A percentile compares a stretch with the other conserved stretches of the same genome.
phyloP scores from a whole-genome alignment of 108 stramenopile species.

The Skeletonema menzelii region DNA sequence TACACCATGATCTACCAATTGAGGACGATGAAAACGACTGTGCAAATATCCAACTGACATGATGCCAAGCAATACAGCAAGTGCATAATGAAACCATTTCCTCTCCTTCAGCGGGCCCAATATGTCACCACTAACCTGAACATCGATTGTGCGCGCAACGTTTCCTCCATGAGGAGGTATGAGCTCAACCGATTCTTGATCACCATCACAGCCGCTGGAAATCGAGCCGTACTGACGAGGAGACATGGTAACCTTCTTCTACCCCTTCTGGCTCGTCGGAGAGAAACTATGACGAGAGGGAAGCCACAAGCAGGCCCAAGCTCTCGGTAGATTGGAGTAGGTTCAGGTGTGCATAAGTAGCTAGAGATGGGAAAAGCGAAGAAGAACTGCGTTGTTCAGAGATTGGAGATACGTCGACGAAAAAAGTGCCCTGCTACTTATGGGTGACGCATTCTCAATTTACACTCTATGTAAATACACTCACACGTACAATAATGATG shows the following conservation, averaged over 20 bases:
- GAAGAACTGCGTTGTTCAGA: too few species aligned
- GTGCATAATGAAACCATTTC: slow-evolving; percentile 1
- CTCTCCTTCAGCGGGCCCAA: background rate
- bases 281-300: too few species aligned
- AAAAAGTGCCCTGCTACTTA: too few species aligned
- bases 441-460: too few species aligned
- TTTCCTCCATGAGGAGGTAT: background rate
- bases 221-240: slow-evolving; percentile 23
- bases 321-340: too few species aligned
- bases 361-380: too few species aligned
- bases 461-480: too few species aligned
- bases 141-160: background rate
- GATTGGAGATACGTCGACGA: too few species aligned
- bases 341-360: too few species aligned
- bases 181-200: slow-evolving; percentile 3
- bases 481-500: too few species aligned
- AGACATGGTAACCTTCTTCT: slow-evolving; percentile 2
- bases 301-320: too few species aligned
- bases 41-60: slow-evolving; percentile 9
- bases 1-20: background rate
- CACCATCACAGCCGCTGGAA: slow-evolving; percentile 9
- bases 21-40: background rate
- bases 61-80: slow-evolving; percentile 9
- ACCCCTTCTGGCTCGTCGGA: too few species aligned
- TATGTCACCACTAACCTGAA: background rate